Conservation (phyloP, 805 yeast species). For the Alloascoidea hylecoeti region DNA sequence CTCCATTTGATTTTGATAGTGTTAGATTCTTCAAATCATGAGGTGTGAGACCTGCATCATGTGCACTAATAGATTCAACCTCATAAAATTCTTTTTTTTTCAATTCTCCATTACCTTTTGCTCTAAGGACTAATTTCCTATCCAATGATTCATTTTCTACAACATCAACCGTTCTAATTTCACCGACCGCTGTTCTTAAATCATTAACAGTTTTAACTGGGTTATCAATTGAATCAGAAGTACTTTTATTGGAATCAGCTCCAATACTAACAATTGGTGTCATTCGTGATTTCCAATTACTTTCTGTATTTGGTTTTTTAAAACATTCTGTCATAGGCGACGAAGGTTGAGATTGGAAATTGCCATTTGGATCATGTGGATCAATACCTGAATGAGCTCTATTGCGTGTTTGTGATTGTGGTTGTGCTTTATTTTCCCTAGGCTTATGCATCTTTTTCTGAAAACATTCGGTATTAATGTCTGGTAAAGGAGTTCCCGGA, state of each 20-base stretch:
- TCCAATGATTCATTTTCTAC: no score
- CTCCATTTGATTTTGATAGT: not conserved
- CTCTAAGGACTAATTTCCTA: not conserved
- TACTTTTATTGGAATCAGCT: not conserved
- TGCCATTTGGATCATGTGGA: not conserved
- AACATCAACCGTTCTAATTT: not conserved
- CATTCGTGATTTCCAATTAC: not conserved
- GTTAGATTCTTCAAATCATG: not conserved
- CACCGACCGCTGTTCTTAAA: constrained; percentile 1
- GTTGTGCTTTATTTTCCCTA: no score
- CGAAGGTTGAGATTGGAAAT: not conserved
- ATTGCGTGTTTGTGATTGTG: no score
- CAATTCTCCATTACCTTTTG: not conserved
- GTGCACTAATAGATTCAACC: constrained; percentile 1
- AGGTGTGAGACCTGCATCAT: not conserved
- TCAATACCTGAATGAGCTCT: constrained; percentile 1
- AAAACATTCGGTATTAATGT: no score
- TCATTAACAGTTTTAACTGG: not conserved
- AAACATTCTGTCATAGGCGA: not conserved
- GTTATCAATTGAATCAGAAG: not conserved
- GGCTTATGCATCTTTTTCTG: no score
- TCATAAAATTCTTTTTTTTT: not conserved
- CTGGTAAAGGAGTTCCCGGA: no score
- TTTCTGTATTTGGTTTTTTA: not conserved
- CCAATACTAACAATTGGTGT: not conserved